Evolutionary conservation across 2,329 filamentous ascomycete genomes (phyloP), one percentile per base, ranked within the genome.

Genomic region (Pseudomassariella vexata): DNA sequence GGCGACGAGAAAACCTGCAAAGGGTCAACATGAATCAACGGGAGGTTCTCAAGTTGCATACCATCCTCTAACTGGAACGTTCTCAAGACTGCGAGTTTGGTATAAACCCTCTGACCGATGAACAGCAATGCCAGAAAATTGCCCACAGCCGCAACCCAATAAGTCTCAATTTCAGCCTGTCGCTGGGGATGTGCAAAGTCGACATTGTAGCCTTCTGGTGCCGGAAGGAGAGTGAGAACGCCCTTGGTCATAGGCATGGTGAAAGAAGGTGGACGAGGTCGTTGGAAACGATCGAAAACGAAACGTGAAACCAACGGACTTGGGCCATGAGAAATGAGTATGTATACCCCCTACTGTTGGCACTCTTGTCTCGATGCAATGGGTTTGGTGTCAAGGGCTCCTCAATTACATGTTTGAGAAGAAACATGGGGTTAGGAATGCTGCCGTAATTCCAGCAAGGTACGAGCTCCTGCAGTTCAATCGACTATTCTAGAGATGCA

Each of bases 51-150:
- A 11, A 9, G 18, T n/a, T 31, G 36, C 33, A 32, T 15, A 41
- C 38, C 25, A 30, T 42, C 39, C 28, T 42, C 39, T 5, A 27
- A 18, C 19, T 42, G 31, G 16, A 41, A 38, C 9, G 24, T 12
- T 11, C 29, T 29, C 6, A 34, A 14, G 19, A 42, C 11, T 3
- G 12, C 22, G 2, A 40, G 10, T 19, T 42, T 42, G 11, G 38
- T 41, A n/a, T 42, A 42, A 17, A 38, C 19, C 5, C 38, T 35
- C 24, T 42, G 40, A 19, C 15, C 35, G n/a, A 42, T 16, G 12
- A 39, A 36, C 9, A 31, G 14, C n/a, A 42, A 29, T 9, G 38
- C 38, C 8, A 42, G 26, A 17, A 34, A 22, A 10, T 23, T 39
- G 7, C 28, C 35, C 15, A 41, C 32, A 20, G 34, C 34, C 17